Conservation (phyloP, 2,329 filamentous ascomycete species). For the Zasmidium cellare region DNA sequence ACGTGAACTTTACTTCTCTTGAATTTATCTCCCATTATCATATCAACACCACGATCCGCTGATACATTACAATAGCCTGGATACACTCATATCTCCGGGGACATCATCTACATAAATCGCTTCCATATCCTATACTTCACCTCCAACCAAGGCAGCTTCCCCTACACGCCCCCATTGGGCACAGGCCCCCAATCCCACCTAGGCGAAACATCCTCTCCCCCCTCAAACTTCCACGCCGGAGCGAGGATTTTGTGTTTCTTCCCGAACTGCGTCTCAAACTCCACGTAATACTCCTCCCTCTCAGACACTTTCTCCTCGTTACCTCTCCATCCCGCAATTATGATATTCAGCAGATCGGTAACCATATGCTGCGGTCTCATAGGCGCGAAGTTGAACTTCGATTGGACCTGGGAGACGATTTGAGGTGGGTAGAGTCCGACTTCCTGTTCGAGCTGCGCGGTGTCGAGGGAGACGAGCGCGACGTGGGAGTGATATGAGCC, state of each 20-base stretch:
- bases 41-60: no score
- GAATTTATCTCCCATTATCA: no score
- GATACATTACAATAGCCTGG: no score
- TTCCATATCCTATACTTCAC: neutral
- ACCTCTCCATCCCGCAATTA: slow-evolving; percentile 31
- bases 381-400: slow-evolving; percentile 28
- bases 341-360: slow-evolving; percentile 31
- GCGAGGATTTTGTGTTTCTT: slow-evolving; percentile 29
- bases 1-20: no score
- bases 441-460: slow-evolving; percentile 33
- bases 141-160: neutral
- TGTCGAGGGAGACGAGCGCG: slow-evolving; percentile 34
- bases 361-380: slow-evolving; percentile 34
- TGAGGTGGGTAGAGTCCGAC: slow-evolving; percentile 36
- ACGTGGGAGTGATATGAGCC: slow-evolving; percentile 37
- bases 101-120: no score
- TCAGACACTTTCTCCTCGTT: slow-evolving; percentile 22
- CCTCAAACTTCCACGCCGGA: slow-evolving; percentile 26
- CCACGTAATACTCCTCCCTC: slow-evolving; percentile 20
- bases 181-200: slow-evolving; percentile 18
- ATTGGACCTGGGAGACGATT: slow-evolving; percentile 28
- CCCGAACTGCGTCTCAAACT: slow-evolving; percentile 28
- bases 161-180: slow-evolving; percentile 16
- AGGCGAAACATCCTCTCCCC: slow-evolving; percentile 8
- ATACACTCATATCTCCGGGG: no score